Evolutionary conservation across 176 grass and related monocot genomes (phyloP), one percentile per base, ranked within the genome.

Genomic region (Zoysia pacifica): DNA sequence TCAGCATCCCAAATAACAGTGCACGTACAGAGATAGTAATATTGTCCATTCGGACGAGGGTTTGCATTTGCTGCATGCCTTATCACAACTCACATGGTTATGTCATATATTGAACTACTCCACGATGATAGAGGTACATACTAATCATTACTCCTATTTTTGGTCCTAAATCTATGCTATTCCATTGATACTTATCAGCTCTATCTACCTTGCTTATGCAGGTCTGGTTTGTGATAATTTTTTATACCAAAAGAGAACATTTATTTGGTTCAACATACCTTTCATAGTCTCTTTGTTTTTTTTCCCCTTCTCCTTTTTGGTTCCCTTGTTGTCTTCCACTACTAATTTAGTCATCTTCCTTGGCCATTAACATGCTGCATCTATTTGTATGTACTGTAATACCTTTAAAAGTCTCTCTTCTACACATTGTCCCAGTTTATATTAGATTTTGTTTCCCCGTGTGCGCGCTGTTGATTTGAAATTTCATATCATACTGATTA

Each of bases 21-120:
- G 35, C 75, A 86, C 79, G 82, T 84, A 72, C 85, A 90, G 60
- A 69, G 62, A 86, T 84, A 86, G 63, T 53, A 83, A 65, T 6
- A 16, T 62, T 20, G n/a, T 41, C 53, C 2, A 4, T 79, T 74
- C 14, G 41, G 38, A 19, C 7, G 42, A 62, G 16, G 73, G 49
- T n/a, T 73, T 48, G 12, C 45, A 63, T 45, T 62, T 4, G 4
- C 8, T 68, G 40, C 11, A 1, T 41, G 53, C 53, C 12, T 74
- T 54, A 36, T 36, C 14, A n/a, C n/a, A n/a, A n/a, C 62, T 48
- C 38, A 50, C 16, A 68, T 62, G 45, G 52, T 65, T 62, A 47
- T 36, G 8, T 48, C 46, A 67, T 60, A 62, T 59, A 68, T n/a
- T n/a, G n/a, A n/a, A n/a, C n/a, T n/a, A n/a, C 6, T 80, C 42